A percentile compares a stretch with the other conserved stretches of the same genome.
phyloP scores from a whole-genome alignment of 768 basidiomycete genomes.

The Rickenella mellea region DNA sequence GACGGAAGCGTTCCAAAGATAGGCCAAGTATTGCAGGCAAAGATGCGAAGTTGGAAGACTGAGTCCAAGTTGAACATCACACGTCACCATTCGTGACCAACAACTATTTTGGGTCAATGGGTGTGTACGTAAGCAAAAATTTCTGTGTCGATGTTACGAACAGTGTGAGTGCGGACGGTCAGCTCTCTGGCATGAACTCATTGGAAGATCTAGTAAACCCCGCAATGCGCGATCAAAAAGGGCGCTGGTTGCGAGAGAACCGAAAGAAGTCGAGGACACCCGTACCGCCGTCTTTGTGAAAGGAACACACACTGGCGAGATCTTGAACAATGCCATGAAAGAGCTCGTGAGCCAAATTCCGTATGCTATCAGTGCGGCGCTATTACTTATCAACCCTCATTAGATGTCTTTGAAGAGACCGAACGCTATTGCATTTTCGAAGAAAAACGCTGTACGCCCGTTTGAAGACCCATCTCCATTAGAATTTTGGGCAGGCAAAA shows the following conservation, averaged over 20 bases:
- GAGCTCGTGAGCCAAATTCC: conserved; percentile 69
- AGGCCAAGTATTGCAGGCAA: too few relatives aligned
- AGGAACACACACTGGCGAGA: conserved; percentile 79
- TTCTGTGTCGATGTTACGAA: background rate
- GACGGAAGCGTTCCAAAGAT: too few relatives aligned
- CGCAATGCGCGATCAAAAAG: conserved; percentile 95
- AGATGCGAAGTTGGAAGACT: too few relatives aligned
- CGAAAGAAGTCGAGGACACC: conserved; percentile 84
- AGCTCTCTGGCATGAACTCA: background rate
- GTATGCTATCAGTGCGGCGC: background rate
- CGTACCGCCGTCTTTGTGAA: conserved; percentile 86
- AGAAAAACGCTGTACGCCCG: conserved; percentile 85
- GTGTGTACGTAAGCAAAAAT: too few relatives aligned
- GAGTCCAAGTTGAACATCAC: too few relatives aligned
- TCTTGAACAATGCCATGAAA: conserved; percentile 72
- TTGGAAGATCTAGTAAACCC: conserved; percentile 54
- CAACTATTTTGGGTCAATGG: too few relatives aligned
- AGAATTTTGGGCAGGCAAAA: conserved; percentile 90
- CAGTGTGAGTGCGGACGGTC: background rate
- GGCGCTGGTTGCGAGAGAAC: conserved; percentile 73
- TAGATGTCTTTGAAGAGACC: conserved; percentile 95
- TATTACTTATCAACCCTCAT: background rate
- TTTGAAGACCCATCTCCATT: conserved; percentile 80
- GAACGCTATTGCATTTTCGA: conserved; percentile 82
- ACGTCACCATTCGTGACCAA: too few relatives aligned